Evolutionary conservation across 2,329 filamentous ascomycete species (phyloP), one percentile per base, ranked within the genome.

Genomic region (Lachnellula arida): DNA sequence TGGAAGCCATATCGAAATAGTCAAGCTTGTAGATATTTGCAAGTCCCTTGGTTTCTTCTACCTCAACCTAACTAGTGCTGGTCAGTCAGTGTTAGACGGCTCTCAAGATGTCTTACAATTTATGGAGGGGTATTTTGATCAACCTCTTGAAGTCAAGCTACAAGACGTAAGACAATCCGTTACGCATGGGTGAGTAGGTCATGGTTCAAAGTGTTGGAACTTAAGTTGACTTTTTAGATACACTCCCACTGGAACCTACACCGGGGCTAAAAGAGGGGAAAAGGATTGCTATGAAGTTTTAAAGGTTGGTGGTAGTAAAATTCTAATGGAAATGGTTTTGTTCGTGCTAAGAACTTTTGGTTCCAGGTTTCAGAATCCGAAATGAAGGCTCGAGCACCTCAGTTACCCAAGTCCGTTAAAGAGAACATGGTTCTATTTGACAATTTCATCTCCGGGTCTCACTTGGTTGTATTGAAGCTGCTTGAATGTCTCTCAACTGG

Each of bases 1-100:
- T n/a, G 35, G 35, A 39, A 39, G 35, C 35, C 4, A 11, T 39
- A 12, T 4, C 15, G 35, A 39, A 39, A 39, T 39, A 12, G 35
- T 3, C 35, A 51, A 34, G 22, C 43, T 56, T 28, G 34, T 56
- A 12, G 49, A 51, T 17, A 40, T 48, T 25, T 56, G 54, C 40
- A 35, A 23, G 32, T 47, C 44, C 23, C 25, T 51, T n/a, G 54
- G 54, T 3, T 56, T 56, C 49, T 51, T 56, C 22, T 56, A 56
- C 40, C 46, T 56, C 39, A 43, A 56, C 43, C 43, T 56, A 25
- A 34, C 23, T 28, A 39, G 44, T 42, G 39, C 50, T 32, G n/a
- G 19, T 37, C 42, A 56, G 28, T 47, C 35, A 39, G 3, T 56
- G 15, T 37, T 51, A 14, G 43, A 50, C 19, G 34, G 46, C 23